These are phyloP conservation scores for Francoa sonchifolia DNA, from an alignment of 441 rosid genomes.

Conservation along the genomic window DNA sequence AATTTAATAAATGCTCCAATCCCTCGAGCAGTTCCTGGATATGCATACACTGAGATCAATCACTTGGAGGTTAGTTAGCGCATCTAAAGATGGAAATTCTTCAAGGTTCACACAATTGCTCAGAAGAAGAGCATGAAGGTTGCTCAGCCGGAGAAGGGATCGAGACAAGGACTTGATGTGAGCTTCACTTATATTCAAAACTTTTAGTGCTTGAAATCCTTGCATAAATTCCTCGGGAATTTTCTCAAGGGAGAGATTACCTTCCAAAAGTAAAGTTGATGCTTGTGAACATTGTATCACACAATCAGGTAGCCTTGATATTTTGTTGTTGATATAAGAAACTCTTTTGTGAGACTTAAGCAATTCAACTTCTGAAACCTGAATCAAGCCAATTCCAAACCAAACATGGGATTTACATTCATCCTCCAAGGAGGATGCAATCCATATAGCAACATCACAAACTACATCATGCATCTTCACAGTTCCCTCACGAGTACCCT, in stretches of 20 bases:
- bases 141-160: constrained; percentile 11
- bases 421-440: not conserved
- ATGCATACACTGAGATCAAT: constrained; percentile 26
- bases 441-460: not conserved
- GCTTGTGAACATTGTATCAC: not conserved
- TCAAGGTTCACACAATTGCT: constrained; percentile 20
- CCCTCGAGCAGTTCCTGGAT: constrained; percentile 19
- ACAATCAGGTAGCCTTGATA: not conserved
- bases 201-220: not conserved
- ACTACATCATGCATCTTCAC: not conserved
- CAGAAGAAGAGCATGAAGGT: constrained; percentile 21
- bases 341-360: not conserved
- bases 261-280: not conserved
- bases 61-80: constrained; percentile 20
- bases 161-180: constrained; percentile 13
- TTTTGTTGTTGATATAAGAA: not conserved
- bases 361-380: not conserved
- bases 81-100: constrained; percentile 16
- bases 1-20: constrained; percentile 14
- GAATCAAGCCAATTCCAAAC: not conserved
- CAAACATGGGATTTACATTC: not conserved
- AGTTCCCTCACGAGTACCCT: not conserved
- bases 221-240: not conserved
- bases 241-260: not conserved
- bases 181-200: constrained; percentile 3